phyloP scores from a whole-genome alignment of 2,329 filamentous ascomycete genomes.

The Stenocarpella maydis region DNA sequence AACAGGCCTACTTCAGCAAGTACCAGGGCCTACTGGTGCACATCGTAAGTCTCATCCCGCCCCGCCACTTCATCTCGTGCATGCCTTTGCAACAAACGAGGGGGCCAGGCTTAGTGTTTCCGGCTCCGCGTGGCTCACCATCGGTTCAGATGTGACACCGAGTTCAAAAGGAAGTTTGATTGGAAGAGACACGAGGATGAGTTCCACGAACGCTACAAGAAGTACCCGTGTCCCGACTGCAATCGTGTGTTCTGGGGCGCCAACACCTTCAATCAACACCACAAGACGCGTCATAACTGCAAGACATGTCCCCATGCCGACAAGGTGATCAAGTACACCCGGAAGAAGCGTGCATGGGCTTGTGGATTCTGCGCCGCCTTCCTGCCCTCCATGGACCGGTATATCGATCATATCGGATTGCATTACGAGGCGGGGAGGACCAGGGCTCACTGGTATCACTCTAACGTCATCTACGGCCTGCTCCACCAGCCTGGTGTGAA shows the following conservation, averaged over 20 bases:
- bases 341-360: conserved; percentile 72
- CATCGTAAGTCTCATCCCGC: conserved; percentile 49
- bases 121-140: conserved; percentile 46
- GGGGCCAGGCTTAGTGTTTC: conserved; percentile 26
- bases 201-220: conserved; percentile 73
- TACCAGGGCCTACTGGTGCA: conserved; percentile 63
- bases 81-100: conserved; percentile 37
- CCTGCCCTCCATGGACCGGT: conserved; percentile 69
- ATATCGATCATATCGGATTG: conserved; percentile 73
- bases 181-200: conserved; percentile 76
- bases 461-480: conserved; percentile 71
- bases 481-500: conserved; percentile 71
- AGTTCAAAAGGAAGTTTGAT: conserved; percentile 73
- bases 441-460: conserved; percentile 73
- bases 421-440: conserved; percentile 72
- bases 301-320: conserved; percentile 72
- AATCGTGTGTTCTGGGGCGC: conserved; percentile 74
- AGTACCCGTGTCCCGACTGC: conserved; percentile 73
- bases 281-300: conserved; percentile 69
- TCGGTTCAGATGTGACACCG: conserved; percentile 63
- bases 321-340: conserved; percentile 65
- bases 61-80: not conserved
- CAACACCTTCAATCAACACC: conserved; percentile 74
- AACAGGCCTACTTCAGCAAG: conserved; percentile 43
- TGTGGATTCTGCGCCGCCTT: conserved; percentile 74